phyloP scores from a whole-genome alignment of 2,329 filamentous ascomycete species.

The Neonectria coccinea region DNA sequence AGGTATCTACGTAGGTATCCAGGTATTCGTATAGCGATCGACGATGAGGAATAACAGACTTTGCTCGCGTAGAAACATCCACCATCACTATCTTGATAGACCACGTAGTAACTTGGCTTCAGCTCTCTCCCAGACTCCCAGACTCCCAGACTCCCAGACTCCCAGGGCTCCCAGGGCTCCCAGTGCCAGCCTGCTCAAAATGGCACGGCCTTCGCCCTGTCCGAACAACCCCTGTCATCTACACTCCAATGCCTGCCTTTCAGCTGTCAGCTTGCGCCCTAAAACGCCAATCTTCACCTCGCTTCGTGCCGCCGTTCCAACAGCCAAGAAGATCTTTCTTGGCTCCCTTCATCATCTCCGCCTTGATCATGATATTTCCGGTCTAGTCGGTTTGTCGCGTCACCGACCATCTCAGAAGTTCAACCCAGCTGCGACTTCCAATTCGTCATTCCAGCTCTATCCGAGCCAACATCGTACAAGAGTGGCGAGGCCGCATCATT shows the following conservation, averaged over 20 bases:
- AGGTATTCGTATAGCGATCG: not conserved
- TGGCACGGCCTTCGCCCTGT: not conserved
- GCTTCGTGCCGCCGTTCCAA: not conserved
- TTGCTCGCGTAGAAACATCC: not conserved
- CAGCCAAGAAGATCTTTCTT: not conserved
- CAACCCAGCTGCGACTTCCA: not conserved
- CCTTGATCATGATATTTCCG: not conserved
- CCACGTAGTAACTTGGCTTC: no score
- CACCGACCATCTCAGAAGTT: no score
- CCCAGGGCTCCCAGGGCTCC: not conserved
- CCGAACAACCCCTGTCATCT: not conserved
- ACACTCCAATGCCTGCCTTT: not conserved
- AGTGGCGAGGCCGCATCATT: constrained; percentile 3
- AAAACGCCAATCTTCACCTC: not conserved
- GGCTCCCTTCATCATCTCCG: no score
- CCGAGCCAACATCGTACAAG: not conserved
- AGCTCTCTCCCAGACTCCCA: not conserved
- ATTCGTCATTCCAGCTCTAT: constrained; percentile 5
- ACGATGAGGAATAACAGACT: not conserved
- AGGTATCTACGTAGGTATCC: no score
- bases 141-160: not conserved
- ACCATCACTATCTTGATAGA: no score
- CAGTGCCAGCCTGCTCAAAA: no score
- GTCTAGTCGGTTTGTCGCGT: not conserved
- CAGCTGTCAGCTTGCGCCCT: not conserved